A percentile compares a stretch with the other conserved stretches of the same genome.
Conservation (phyloP, 441 rosid species). For the Gossypium schwendimanii region DNA sequence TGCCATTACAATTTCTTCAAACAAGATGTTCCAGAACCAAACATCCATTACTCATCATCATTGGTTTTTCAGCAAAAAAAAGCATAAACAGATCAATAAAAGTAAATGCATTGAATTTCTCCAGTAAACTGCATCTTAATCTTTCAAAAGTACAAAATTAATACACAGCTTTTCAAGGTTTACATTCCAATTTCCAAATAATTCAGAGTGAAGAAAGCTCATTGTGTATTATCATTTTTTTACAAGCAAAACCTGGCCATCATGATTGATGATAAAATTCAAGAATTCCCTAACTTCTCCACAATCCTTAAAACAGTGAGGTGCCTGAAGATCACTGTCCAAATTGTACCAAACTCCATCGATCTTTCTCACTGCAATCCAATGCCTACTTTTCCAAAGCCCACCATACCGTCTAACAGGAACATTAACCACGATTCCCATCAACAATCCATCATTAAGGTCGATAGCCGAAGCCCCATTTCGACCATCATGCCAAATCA, state of each 20-base stretch:
- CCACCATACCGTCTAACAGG: constrained; percentile 60
- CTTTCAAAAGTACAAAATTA: background rate
- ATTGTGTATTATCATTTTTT: constrained; percentile 35
- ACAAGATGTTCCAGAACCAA: background rate
- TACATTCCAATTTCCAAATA: background rate
- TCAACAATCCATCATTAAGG: constrained; percentile 41
- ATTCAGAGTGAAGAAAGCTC: constrained; percentile 5
- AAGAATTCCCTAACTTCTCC: constrained; percentile 46
- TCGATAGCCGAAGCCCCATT: constrained; percentile 48
- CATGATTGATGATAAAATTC: constrained; percentile 40
- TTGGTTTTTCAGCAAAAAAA: background rate
- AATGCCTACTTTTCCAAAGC: constrained; percentile 77
- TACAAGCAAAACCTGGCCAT: constrained; percentile 74
- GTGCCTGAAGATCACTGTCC: constrained; percentile 68
- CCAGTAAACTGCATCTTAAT: background rate
- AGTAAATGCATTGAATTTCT: background rate
- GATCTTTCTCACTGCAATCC: constrained; percentile 64
- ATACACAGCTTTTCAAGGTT: constrained; percentile 2
- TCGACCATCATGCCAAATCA: constrained; percentile 72
- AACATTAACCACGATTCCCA: constrained; percentile 73
- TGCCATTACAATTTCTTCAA: background rate
- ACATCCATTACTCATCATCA: background rate
- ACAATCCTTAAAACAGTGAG: constrained; percentile 31
- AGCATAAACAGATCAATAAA: background rate
- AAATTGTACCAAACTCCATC: constrained; percentile 74